phyloP scores from a whole-genome alignment of 2,329 filamentous ascomycete species.

The Elsinoe arachidis region DNA sequence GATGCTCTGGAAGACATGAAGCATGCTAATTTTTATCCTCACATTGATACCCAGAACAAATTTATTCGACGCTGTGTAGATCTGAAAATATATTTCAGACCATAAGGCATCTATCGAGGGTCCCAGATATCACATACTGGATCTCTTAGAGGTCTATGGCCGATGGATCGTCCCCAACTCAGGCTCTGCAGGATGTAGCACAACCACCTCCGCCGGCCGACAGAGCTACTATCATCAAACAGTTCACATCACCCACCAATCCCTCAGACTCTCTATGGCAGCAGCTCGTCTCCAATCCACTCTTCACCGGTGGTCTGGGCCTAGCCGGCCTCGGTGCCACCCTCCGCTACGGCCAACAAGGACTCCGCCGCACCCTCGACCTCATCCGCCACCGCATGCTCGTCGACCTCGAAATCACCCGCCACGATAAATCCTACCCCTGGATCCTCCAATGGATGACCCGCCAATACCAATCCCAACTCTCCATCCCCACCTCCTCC shows the following conservation, averaged over 20 bases:
- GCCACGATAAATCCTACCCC: slow-evolving; percentile 83
- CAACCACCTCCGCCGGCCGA: slow-evolving; percentile 9
- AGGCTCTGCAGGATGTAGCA: not conserved
- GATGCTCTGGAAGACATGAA: too few species aligned
- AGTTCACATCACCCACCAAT: not conserved
- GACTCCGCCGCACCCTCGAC: slow-evolving; percentile 60
- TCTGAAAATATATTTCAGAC: too few species aligned
- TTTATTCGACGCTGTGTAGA: too few species aligned
- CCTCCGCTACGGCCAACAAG: slow-evolving; percentile 71
- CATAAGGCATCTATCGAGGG: too few species aligned
- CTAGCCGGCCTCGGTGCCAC: slow-evolving; percentile 81
- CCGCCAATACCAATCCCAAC: slow-evolving; percentile 37
- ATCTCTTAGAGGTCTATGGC: not conserved
- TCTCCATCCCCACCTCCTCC: slow-evolving; percentile 36
- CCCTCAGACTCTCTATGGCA: slow-evolving; percentile 30
- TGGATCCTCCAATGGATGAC: slow-evolving; percentile 96
- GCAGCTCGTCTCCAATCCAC: slow-evolving; percentile 42
- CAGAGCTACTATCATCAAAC: slow-evolving; percentile 3
- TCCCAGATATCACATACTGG: not conserved
- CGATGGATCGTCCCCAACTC: not conserved
- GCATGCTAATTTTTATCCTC: too few species aligned
- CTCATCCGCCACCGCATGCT: slow-evolving; percentile 77
- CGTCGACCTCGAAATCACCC: slow-evolving; percentile 91
- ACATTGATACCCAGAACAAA: too few species aligned
- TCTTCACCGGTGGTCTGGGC: slow-evolving; percentile 62